Evolutionary conservation across 2,329 filamentous ascomycete species (phyloP).

Genomic region (Hymenoscyphus fructigenus): DNA sequence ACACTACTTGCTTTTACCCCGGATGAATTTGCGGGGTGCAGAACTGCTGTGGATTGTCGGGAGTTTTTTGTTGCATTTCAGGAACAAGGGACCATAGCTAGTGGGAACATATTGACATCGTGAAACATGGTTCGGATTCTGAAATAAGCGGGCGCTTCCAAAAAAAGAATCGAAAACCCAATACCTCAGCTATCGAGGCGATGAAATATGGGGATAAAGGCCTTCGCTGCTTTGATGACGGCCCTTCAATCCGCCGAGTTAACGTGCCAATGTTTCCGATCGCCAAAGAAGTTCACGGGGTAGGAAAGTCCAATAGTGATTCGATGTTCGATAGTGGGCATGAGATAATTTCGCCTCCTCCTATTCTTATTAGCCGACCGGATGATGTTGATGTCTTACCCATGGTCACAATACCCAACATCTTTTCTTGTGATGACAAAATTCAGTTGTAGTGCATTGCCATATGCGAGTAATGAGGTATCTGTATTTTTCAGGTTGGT

Average conservation of each 20-base stretch:
- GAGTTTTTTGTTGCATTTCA: background rate
- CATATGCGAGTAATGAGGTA: too few relatives aligned
- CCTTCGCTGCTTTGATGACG: background rate
- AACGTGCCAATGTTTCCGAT: background rate
- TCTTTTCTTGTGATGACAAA: background rate
- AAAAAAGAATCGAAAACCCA: too few relatives aligned
- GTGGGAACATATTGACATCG: background rate
- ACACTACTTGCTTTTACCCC: background rate
- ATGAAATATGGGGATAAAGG: background rate
- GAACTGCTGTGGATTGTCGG: background rate
- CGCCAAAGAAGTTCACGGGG: background rate
- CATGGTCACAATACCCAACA: background rate
- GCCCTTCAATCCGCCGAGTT: background rate
- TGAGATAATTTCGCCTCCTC: background rate
- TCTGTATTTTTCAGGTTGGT: background rate
- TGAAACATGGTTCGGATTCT: background rate
- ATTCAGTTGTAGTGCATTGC: background rate
- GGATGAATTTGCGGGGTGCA: conserved; percentile 7
- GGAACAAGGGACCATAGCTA: background rate
- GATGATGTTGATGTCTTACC: background rate
- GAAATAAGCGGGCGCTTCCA: background rate
- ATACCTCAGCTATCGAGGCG: background rate
- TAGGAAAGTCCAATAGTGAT: background rate
- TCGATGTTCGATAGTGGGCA: background rate
- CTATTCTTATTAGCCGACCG: conserved; percentile 5